Conservation (phyloP, 805 yeast species). For the Nakazawaea wyomingensis region DNA sequence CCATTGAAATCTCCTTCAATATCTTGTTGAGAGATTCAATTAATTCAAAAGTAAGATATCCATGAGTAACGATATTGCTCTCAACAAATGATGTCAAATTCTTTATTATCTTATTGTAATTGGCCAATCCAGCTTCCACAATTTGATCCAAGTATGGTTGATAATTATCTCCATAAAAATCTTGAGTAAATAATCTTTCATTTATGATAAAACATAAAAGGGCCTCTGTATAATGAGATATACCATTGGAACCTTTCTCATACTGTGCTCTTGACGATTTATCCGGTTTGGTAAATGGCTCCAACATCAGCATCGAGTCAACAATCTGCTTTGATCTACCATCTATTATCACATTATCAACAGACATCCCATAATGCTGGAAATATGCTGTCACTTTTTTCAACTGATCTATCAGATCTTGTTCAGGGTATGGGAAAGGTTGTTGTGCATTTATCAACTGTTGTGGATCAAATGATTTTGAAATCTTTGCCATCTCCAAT, state of each 20-base stretch:
- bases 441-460: conserved; percentile 32
- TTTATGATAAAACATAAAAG: conserved; percentile 42
- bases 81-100: conserved; percentile 33
- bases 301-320: conserved; percentile 40
- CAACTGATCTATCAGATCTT: conserved; percentile 31
- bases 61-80: conserved; percentile 39
- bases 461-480: conserved; percentile 41
- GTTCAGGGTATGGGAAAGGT: conserved; percentile 36
- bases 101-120: conserved; percentile 33
- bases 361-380: conserved; percentile 23
- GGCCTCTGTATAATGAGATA: conserved; percentile 48
- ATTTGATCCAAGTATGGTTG: conserved; percentile 23
- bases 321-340: conserved; percentile 37
- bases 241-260: conserved; percentile 58
- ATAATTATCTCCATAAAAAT: conserved; percentile 29
- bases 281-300: conserved; percentile 38
- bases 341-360: conserved; percentile 33
- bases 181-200: conserved; percentile 43
- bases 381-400: conserved; percentile 43
- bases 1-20: conserved; percentile 3
- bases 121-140: conserved; percentile 30
- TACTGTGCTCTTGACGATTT: conserved; percentile 42
- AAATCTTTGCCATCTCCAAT: conserved; percentile 33
- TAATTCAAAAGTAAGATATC: conserved; percentile 53
- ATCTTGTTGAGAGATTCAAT: conserved; percentile 32